Evolutionary conservation across 2,329 filamentous ascomycete species (phyloP), one percentile per base, ranked within the genome.

Genomic region (Myotisia sp.): DNA sequence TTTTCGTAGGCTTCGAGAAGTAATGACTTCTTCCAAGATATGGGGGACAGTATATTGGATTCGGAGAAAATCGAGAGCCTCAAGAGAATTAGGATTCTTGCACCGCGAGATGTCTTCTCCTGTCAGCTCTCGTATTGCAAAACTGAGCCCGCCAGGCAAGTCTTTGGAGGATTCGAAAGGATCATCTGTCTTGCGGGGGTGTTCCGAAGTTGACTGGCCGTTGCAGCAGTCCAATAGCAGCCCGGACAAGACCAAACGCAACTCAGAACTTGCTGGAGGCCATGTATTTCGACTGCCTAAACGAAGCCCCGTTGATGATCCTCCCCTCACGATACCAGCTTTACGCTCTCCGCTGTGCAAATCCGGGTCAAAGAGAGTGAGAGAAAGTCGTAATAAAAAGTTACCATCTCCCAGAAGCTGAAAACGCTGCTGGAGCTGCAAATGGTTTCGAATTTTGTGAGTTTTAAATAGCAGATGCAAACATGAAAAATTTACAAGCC

Each of bases 181-280:
- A 12, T 36, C 44, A 32, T 27, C 47, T 38, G 19, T 37, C 37
- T 23, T 47, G 42, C n/a, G 47, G 44, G 12, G 44, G 34, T 20
- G 34, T 3, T 21, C 17, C 21, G 12, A 14, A 13, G 40, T 47
- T 4, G 14, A 12, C 22, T 34, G 29, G 4, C 55, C 55, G 29
- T 59, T 56, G 45, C 84, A 83, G 42, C 74, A 82, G 43, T 94
- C 86, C 2, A 71, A 69, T 5, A 95, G 62, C 1, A 95, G 70
- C 0, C 84, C 85, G 70, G 86, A 92, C 12, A 98, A 65, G 0
- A 83, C 83, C 4, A 95, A 66, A 6, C 85, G 74, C n/a, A 98
- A 62, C 53, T 95, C 90, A 0, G 86, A 94, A 53, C 82, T 92
- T 16, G 85, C 85, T 3, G 90, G 90, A 17, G 90, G 90, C 90